Percentiles rank a stretch among this genome's conserved stretches.
These are phyloP conservation scores for Paraphoma sp. DNA, from an alignment of 2,329 filamentous ascomycete species.

Conservation along the genomic window DNA sequence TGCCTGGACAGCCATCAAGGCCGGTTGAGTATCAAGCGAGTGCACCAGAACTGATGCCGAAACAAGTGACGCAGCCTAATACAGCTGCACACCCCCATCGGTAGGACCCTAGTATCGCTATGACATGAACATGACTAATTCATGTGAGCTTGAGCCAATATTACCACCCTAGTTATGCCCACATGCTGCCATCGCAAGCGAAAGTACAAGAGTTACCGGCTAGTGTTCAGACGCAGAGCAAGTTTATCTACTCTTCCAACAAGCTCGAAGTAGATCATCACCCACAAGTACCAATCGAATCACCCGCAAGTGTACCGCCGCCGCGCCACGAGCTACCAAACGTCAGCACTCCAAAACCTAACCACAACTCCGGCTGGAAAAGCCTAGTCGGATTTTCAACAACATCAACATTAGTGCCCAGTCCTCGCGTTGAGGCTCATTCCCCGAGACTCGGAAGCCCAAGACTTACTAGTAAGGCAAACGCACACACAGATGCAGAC, in stretches of 20 bases:
- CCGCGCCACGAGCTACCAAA: background rate
- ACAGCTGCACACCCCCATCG: background rate
- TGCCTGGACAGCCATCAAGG: background rate
- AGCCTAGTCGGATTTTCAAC: background rate
- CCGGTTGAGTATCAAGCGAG: background rate
- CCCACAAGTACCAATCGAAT: background rate
- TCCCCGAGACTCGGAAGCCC: background rate
- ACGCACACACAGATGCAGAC: background rate
- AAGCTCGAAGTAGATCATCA: no score
- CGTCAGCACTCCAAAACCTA: background rate
- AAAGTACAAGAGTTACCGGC: background rate
- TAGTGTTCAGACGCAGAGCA: no score
- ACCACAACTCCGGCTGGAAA: background rate
- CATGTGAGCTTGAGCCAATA: background rate
- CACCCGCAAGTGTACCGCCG: background rate
- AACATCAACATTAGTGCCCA: background rate
- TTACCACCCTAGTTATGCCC: background rate
- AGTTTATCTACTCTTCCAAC: background rate
- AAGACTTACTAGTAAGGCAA: no score
- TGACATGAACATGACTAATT: background rate
- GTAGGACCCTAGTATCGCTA: background rate
- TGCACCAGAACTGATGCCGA: background rate
- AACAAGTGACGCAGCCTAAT: background rate
- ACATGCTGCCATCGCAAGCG: background rate
- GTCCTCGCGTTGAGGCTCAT: background rate